Percentiles rank a stretch among this genome's conserved stretches.
Conservation (phyloP, 495 filamentous ascomycete genomes). For the Podospora anserina region DNA sequence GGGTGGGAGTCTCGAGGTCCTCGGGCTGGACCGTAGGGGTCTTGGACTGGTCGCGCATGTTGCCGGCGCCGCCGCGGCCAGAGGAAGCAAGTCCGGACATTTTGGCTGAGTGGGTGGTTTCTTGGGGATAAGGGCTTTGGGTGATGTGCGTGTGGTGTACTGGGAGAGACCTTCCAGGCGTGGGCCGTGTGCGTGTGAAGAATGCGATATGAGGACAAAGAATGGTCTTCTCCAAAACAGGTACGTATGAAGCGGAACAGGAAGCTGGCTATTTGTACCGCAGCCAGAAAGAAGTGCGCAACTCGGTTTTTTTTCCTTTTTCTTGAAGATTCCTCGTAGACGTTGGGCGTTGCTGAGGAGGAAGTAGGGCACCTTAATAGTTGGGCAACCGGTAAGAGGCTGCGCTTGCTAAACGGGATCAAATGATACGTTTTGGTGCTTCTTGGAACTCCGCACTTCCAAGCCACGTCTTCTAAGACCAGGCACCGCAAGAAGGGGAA, state of each 20-base stretch:
- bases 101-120: background rate
- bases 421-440: background rate
- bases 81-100: constrained; percentile 43
- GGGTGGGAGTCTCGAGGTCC: constrained; percentile 74
- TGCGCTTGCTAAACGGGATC: background rate
- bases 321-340: background rate
- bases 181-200: background rate
- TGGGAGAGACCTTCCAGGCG: background rate
- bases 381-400: background rate
- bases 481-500: background rate
- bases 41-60: constrained; percentile 62
- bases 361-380: background rate
- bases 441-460: constrained; percentile 7
- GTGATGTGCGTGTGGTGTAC: background rate
- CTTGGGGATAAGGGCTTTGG: background rate
- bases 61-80: constrained; percentile 63
- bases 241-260: background rate
- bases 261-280: background rate
- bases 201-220: background rate
- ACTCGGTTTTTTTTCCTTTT: background rate
- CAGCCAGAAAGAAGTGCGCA: background rate
- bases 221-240: background rate
- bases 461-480: constrained; percentile 5
- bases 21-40: constrained; percentile 37
- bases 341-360: background rate